A percentile compares a stretch with the other conserved stretches of the same genome.
Evolutionary conservation across 257 asterid species (phyloP).

Genomic region (Forsythia suspensa): DNA sequence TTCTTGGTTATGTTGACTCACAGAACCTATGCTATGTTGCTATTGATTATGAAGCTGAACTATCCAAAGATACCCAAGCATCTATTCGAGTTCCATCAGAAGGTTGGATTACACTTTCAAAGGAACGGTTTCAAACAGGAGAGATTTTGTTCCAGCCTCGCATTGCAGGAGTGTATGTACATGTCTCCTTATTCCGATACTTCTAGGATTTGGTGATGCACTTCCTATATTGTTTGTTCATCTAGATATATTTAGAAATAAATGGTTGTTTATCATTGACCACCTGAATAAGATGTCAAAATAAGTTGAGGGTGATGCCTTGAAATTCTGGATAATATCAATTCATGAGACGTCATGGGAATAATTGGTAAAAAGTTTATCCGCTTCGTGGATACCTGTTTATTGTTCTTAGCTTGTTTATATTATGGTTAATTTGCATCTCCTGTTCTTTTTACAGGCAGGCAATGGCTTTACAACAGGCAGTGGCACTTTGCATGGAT

Average conservation of each 20-base stretch:
- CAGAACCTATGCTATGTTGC: constrained; percentile 97
- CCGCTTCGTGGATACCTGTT: neutral
- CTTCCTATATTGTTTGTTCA: neutral
- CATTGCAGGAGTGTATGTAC: constrained; percentile 82
- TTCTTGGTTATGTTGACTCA: constrained; percentile 30
- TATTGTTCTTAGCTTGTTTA: neutral
- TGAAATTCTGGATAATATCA: neutral
- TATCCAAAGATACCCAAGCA: constrained; percentile 64
- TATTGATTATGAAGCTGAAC: constrained; percentile 87
- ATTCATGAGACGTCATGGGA: neutral
- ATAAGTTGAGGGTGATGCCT: neutral
- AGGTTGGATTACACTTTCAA: constrained; percentile 69
- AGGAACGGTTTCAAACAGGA: constrained; percentile 96
- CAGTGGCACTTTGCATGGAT: constrained; percentile 91
- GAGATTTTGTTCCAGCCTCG: constrained; percentile 91
- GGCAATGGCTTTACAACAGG: constrained; percentile 84
- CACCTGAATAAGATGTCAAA: neutral
- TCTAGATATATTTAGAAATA: constrained; percentile 8
- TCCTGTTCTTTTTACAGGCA: constrained; percentile 53
- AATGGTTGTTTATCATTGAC: neutral
- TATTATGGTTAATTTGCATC: neutral
- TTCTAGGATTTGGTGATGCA: constrained; percentile 20
- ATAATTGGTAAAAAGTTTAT: too few species aligned
- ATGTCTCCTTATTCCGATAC: constrained; percentile 27
- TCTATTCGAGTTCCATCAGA: constrained; percentile 64